These are phyloP conservation scores for Candida michaelii DNA, from an alignment of 805 yeast genomes.

Conservation along the genomic window DNA sequence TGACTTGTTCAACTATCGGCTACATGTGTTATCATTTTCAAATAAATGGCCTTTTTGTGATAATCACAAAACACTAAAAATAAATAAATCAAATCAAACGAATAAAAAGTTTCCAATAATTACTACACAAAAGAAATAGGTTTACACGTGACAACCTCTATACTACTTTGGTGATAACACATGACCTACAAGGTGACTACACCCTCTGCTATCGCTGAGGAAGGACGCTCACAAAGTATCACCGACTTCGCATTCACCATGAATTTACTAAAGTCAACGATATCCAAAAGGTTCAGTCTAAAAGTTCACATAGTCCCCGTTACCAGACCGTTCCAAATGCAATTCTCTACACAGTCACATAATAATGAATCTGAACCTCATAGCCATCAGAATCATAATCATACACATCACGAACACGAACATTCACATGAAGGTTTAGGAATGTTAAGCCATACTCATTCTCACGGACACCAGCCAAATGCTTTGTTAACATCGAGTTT, in stretches of 20 bases:
- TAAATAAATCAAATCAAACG: too few relatives aligned
- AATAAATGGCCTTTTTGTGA: too few relatives aligned
- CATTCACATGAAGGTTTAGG: conserved; percentile 15
- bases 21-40: too few relatives aligned
- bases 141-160: too few relatives aligned
- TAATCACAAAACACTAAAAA: too few relatives aligned
- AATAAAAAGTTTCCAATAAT: too few relatives aligned
- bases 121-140: too few relatives aligned
- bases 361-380: conserved; percentile 6
- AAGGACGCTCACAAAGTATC: too few relatives aligned
- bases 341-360: background rate
- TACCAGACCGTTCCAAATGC: conserved; percentile 1
- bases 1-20: too few relatives aligned
- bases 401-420: conserved; percentile 12
- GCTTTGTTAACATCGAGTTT: conserved; percentile 37
- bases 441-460: conserved; percentile 25
- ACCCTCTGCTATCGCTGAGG: background rate
- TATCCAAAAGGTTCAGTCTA: background rate
- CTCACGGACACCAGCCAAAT: conserved; percentile 48
- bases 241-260: conserved; percentile 6
- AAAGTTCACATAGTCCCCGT: background rate
- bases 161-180: too few relatives aligned
- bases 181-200: background rate
- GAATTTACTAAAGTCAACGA: conserved; percentile 3
- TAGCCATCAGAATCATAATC: conserved; percentile 3